Percentiles rank a stretch among this genome's conserved stretches.
phyloP scores from a whole-genome alignment of 768 basidiomycete genomes.

The Mycena crocata region DNA sequence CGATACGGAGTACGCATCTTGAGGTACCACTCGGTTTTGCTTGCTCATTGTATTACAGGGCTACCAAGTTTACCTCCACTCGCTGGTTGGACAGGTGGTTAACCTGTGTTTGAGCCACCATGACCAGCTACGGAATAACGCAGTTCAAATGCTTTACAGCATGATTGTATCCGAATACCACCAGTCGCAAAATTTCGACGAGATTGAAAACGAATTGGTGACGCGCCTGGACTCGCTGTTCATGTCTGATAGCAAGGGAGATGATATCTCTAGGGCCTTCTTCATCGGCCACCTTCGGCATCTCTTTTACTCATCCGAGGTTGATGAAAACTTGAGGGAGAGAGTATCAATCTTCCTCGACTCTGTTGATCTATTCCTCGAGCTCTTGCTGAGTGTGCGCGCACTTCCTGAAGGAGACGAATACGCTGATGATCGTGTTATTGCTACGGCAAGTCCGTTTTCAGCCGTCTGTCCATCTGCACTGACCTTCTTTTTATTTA shows the following conservation, averaged over 20 bases:
- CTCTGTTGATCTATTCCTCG: conserved; percentile 92
- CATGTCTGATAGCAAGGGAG: conserved; percentile 92
- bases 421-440: conserved; percentile 93
- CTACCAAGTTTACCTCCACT: conserved; percentile 85
- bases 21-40: background rate
- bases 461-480: background rate
- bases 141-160: conserved; percentile 91
- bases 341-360: conserved; percentile 87
- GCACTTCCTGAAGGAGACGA: conserved; percentile 94
- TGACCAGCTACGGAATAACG: conserved; percentile 89
- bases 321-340: conserved; percentile 82
- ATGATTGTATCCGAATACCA: conserved; percentile 96
- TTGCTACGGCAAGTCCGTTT: conserved; percentile 74
- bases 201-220: conserved; percentile 93
- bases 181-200: conserved; percentile 84
- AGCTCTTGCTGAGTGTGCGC: conserved; percentile 87
- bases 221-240: conserved; percentile 91
- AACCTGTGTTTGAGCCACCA: conserved; percentile 95
- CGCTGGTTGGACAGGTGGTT: conserved; percentile 90
- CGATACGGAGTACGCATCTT: conserved; percentile 72
- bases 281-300: conserved; percentile 92
- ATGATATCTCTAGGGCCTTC: conserved; percentile 91
- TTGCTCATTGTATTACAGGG: conserved; percentile 58
- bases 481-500: conserved; percentile 44
- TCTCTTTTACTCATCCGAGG: conserved; percentile 87